phyloP scores from a whole-genome alignment of 2,329 filamentous ascomycete genomes.

The Periconia macrospinosa region DNA sequence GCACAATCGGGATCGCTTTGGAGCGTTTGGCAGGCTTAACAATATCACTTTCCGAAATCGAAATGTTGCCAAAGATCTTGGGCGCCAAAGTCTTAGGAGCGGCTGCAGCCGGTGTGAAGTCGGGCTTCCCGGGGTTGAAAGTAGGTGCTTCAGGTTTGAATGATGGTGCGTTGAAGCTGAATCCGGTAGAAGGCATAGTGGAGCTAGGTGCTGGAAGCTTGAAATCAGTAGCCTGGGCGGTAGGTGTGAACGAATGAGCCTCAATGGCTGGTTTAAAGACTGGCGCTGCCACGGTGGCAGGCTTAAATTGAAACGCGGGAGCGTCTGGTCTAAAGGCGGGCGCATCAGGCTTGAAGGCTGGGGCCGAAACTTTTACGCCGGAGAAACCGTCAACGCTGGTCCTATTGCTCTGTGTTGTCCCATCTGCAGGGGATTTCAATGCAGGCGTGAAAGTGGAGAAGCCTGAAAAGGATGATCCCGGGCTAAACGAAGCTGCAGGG shows the following conservation, averaged over 20 bases:
- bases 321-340: slow-evolving; percentile 70
- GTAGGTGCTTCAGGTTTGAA: slow-evolving; percentile 78
- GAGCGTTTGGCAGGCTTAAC: slow-evolving; percentile 70
- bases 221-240: slow-evolving; percentile 36
- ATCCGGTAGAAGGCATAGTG: slow-evolving; percentile 47
- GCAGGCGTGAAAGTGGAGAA: slow-evolving; percentile 46
- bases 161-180: slow-evolving; percentile 65
- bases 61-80: slow-evolving; percentile 44
- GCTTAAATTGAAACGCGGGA: slow-evolving; percentile 70
- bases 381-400: slow-evolving; percentile 32
- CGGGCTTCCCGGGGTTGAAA: slow-evolving; percentile 56
- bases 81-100: slow-evolving; percentile 9
- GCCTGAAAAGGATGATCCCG: slow-evolving; percentile 46
- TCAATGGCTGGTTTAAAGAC: slow-evolving; percentile 65
- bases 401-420: slow-evolving; percentile 50
- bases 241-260: slow-evolving; percentile 24
- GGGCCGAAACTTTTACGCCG: slow-evolving; percentile 69
- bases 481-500: slow-evolving; percentile 54
- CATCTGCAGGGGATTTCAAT: slow-evolving; percentile 48
- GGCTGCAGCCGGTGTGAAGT: slow-evolving; percentile 25
- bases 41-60: slow-evolving; percentile 63
- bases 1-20: slow-evolving; percentile 82
- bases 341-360: slow-evolving; percentile 75
- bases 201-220: slow-evolving; percentile 52
- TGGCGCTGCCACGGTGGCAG: slow-evolving; percentile 66